Percentiles rank a stretch among this genome's conserved stretches.
Evolutionary conservation across 2,329 filamentous ascomycete genomes (phyloP).

Genomic region (Colletotrichum sp.): DNA sequence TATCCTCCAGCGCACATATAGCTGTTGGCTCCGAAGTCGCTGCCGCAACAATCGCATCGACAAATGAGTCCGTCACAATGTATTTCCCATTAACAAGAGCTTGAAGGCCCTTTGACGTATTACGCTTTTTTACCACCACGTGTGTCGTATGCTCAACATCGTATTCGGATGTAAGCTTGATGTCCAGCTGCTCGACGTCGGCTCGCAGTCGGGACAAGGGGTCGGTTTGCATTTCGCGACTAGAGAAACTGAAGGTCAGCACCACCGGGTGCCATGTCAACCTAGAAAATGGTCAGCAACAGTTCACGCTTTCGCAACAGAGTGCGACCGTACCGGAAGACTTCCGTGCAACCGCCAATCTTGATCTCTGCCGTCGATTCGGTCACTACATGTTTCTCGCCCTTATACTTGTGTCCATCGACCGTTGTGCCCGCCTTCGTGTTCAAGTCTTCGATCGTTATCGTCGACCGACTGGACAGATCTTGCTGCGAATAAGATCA

Average conservation of each 20-base stretch:
- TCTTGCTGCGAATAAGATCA: constrained; percentile 51
- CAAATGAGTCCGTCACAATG: constrained; percentile 76
- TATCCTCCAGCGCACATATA: constrained; percentile 69
- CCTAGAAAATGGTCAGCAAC: constrained; percentile 42
- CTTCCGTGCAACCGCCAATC: constrained; percentile 72
- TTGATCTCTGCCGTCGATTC: constrained; percentile 67
- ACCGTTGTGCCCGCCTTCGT: constrained; percentile 85
- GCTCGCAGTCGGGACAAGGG: constrained; percentile 66
- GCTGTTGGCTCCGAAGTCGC: constrained; percentile 57
- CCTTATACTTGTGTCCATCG: constrained; percentile 74
- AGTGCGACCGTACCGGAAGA: constrained; percentile 56
- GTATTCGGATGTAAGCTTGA: constrained; percentile 83
- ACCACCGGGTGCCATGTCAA: constrained; percentile 81
- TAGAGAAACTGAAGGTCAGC: constrained; percentile 80
- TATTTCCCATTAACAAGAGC: constrained; percentile 82
- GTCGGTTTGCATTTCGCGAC: constrained; percentile 71
- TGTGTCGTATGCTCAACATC: constrained; percentile 77
- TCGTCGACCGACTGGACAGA: constrained; percentile 66
- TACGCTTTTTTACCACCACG: constrained; percentile 86
- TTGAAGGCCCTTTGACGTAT: constrained; percentile 85
- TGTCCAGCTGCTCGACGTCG: constrained; percentile 81
- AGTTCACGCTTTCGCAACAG: neutral
- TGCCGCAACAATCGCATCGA: constrained; percentile 73
- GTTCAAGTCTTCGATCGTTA: constrained; percentile 79
- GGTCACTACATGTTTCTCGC: constrained; percentile 58